Base-by-base conservation (phyloP, 2,329 filamentous ascomycete species). In the Fonsecaea nubica region DNA sequence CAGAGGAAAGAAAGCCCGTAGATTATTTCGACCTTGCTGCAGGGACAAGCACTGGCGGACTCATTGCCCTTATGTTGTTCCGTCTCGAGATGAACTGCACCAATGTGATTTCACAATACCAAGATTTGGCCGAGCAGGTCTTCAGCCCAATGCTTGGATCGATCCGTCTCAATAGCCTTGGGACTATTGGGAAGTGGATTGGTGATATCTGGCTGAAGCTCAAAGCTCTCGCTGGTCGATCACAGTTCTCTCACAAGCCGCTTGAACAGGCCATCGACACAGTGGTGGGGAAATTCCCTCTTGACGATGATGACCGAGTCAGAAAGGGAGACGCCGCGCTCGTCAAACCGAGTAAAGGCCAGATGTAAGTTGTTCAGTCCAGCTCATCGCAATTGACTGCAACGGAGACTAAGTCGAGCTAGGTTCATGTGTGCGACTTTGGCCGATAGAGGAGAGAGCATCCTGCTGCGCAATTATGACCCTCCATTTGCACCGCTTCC, bases 31-130 rank as follows among this genome's bases (percentile, higher is more conserved):
- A 72, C 38, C 60, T 72, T 30, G 65, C 65, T 10, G 68, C 66
- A 18, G 71, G 69, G n/a, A 72, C 71, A n/a, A 71, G 69, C 58
- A 72, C 71, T 13, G 69, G 71, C 4, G 71, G 71, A 21, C 62
- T 72, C 15, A 67, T 70, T 58, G 71, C 71, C 25, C 64, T 72
- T 21, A 72, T 72, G 71, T 57, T 71, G 21, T 70, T 69, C 53
- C 66, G 68, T 7, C 59, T 72, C n/a, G 62, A 67, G 50, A 71
- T 72, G 71, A 63, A 59, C 45, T 64, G 66, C 40, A 58, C 58
- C 42, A 52, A 69, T 10, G 48, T 64, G n/a, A 66, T 72, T 52
- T 50, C 52, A 2, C 42, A 54, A 25, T 73, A 71, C 36, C 35
- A 67, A 9, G 52, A 25, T 7, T 55, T 71, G 48, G 63, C 68